A percentile compares a stretch with the other conserved stretches of the same genome.
These are phyloP conservation scores for Hemileia vastatrix DNA, from an alignment of 1,284 basidiomycete species.

Conservation along the genomic window DNA sequence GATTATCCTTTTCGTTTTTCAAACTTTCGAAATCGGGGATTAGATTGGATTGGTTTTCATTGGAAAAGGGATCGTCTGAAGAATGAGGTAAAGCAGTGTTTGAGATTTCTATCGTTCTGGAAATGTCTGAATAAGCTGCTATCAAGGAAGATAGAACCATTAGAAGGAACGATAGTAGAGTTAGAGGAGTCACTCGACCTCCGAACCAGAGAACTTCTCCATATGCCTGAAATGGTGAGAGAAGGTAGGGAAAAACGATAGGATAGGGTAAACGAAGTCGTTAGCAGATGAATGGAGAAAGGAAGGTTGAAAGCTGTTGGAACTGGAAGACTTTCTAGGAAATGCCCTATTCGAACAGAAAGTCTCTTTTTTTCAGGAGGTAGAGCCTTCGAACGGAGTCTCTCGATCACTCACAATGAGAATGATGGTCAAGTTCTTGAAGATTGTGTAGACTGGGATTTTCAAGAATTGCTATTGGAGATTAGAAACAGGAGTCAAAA, in stretches of 20 bases:
- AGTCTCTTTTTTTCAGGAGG: too few relatives aligned
- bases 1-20: too few relatives aligned
- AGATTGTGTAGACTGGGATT: slow-evolving; percentile 44
- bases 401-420: slow-evolving; percentile 28
- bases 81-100: slow-evolving; percentile 35
- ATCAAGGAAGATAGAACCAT: slow-evolving; percentile 44
- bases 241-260: background rate
- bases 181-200: slow-evolving; percentile 37
- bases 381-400: background rate
- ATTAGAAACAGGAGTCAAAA: background rate
- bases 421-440: slow-evolving; percentile 45
- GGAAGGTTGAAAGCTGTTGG: background rate
- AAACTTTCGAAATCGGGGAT: too few relatives aligned
- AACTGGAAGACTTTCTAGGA: too few relatives aligned
- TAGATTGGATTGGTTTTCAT: background rate
- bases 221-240: slow-evolving; percentile 30
- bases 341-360: too few relatives aligned
- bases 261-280: background rate
- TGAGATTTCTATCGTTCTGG: slow-evolving; percentile 26
- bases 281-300: background rate
- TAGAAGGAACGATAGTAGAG: slow-evolving; percentile 37
- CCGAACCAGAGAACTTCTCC: slow-evolving; percentile 43
- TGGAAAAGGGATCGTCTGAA: slow-evolving; percentile 23
- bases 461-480: slow-evolving; percentile 34
- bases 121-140: slow-evolving; percentile 41